Percentiles rank a stretch among this genome's conserved stretches.
Conservation (phyloP, 2,329 filamentous ascomycete genomes). For the Sporothrix phasma region DNA sequence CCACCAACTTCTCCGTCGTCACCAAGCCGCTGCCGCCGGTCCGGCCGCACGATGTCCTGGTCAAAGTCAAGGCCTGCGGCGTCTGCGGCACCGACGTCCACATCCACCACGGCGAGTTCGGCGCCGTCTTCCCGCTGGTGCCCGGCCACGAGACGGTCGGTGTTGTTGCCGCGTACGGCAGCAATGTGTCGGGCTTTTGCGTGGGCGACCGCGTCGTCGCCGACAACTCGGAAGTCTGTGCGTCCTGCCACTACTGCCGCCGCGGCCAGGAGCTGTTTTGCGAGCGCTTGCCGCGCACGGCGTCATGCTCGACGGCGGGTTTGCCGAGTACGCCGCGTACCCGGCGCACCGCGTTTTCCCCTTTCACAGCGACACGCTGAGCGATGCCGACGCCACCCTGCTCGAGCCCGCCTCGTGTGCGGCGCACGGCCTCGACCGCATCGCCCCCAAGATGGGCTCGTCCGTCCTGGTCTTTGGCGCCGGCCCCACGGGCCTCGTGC, state of each 20-base stretch:
- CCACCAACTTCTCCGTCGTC: conserved; percentile 47
- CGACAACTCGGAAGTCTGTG: conserved; percentile 57
- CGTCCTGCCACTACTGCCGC: conserved; percentile 64
- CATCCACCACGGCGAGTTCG: conserved; percentile 61
- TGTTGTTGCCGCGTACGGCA: conserved; percentile 48
- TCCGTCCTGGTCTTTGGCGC: conserved; percentile 33
- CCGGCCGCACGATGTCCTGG: conserved; percentile 49
- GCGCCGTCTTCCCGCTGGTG: conserved; percentile 53
- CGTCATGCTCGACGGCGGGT: conserved; percentile 59
- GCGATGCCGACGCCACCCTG: conserved; percentile 58
- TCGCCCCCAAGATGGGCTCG: conserved; percentile 25
- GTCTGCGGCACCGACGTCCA: conserved; percentile 51
- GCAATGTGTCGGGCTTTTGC: conserved; percentile 48
- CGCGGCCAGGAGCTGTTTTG: conserved; percentile 58
- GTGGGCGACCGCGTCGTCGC: conserved; percentile 55
- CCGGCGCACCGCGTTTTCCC: conserved; percentile 50
- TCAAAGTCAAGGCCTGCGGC: conserved; percentile 59
- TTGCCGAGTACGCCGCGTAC: conserved; percentile 57
- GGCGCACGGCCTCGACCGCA: conserved; percentile 61
- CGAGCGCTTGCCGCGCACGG: conserved; percentile 49
- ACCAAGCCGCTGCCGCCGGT: conserved; percentile 51
- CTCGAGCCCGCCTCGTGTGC: conserved; percentile 62
- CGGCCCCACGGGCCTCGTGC: conserved; percentile 32
- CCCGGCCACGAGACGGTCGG: conserved; percentile 61
- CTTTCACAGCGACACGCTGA: conserved; percentile 46